Base-by-base conservation (phyloP, 768 basidiomycete genomes). In the Chiua virens region DNA sequence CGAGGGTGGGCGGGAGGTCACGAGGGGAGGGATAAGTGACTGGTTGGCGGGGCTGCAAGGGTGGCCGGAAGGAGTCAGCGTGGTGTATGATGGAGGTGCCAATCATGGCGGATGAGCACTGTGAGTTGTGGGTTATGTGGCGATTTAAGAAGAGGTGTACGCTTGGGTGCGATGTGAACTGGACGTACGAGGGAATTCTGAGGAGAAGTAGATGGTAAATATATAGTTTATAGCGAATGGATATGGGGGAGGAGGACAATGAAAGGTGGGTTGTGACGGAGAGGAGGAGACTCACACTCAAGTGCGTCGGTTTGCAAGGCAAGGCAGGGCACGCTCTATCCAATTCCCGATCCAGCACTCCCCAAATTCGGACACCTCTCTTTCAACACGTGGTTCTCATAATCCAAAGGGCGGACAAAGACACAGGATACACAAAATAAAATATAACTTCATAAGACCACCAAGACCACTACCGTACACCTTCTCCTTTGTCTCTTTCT, bases 321-420 rank as follows among this genome's bases (percentile, higher is more conserved):
- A 66, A 68, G 65, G 65, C 65, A 66, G 65, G 65, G 66, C 65
- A 68, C 54, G 60, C 63, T 49, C 59, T 56, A 52, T 59, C 62
- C 57, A 49, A 53, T 63, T 60, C 65, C 65, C 65, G 65, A 65
- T 66, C 59, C 53, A 54, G 58, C 49, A 50, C 38, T 5, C 17
- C 1, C 63, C 58, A 49, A 42, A 54, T 67, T 43, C 10, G 58
- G 64, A 15, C 45, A 56, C 59, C 54, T 63, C 63, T 62, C 61
- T 47, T 22, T 11, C 55, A 59, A 66, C 64, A 66, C 65, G 65
- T 66, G 65, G 64, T 41, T 20, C 54, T 52, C 53, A 56, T 58
- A 54, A 49, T 46, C 32, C 48, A 56, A 2, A 3, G 28, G 39
- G 27, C 18, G 20, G 20, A 35, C 18, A 49, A 42, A 13, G 35